Evolutionary conservation across 345 rosid genomes (phyloP), one percentile per base, ranked within the genome.

Genomic region (Lenwebbia sp.): DNA sequence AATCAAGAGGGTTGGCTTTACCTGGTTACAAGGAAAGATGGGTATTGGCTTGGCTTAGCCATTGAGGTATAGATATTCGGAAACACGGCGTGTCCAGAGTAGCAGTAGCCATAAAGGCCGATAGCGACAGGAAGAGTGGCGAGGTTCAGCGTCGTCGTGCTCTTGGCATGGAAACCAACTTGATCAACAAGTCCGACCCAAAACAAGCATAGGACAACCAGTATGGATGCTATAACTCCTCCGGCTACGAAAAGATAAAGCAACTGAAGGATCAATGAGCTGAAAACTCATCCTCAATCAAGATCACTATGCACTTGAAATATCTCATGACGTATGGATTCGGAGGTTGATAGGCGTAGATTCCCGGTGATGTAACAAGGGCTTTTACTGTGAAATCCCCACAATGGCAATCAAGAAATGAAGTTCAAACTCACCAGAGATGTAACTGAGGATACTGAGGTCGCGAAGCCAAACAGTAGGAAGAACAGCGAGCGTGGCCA

Each of bases 51-150:
- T 30, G 93, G 98, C 87, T 92, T 91, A 2, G 95, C 98, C 99
- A 97, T 96, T 26, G 99, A 97, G 56, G 96, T 92, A 87, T 97
- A 97, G 78, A 97, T 96, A 88, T 97, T 97, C 5, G 99, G 99
- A 82, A 97, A 97, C 74, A 97, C 96, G 82, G 99, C 99, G 88
- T 97, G 99, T 85, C 99, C 99, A 6, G 99, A 97, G 89, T 95
- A 97, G 89, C 98, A 95, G 88, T 90, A 97, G 81, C 99, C 99
- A 28, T 97, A 97, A 53, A 96, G 98, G 23, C 99, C 99, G 85
- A 97, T 90, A 49, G 99, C 98, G n/a, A 97, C 99, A 10, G 99
- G 99, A 86, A 96, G 90, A 55, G 94, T 94, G 57, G 94, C 84
- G 15, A 96, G 90, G 88, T 95, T 94, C 25, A 97, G 86, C 10